phyloP scores from a whole-genome alignment of 257 asterid species.

The Knoxia roxburghii region DNA sequence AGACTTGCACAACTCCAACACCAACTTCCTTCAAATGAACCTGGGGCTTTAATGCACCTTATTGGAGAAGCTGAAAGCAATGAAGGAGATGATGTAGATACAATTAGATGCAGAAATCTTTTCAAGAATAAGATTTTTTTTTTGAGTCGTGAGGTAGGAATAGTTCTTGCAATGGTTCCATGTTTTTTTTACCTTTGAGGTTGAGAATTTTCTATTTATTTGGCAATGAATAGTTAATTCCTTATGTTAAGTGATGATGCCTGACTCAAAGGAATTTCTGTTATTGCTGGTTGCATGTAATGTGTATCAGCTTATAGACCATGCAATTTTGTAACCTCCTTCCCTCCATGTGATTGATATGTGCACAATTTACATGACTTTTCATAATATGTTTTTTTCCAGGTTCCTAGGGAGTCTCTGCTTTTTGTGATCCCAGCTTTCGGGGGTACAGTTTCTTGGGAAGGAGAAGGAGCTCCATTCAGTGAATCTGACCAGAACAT shows the following conservation, averaged over 20 bases:
- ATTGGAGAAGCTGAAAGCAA: conserved; percentile 45
- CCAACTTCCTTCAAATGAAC: conserved; percentile 81
- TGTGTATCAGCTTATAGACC: neutral
- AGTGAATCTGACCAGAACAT: conserved; percentile 76
- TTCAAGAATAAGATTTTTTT: conserved; percentile 71
- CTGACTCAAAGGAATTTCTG: neutral
- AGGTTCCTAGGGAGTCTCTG: conserved; percentile 95
- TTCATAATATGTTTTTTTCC: conserved; percentile 16
- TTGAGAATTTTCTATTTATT: neutral
- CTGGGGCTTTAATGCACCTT: conserved; percentile 85
- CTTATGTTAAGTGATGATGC: neutral
- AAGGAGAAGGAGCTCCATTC: conserved; percentile 93
- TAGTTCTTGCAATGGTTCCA: neutral
- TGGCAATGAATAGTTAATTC: neutral
- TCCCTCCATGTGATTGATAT: neutral
- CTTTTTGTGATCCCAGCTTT: conserved; percentile 83
- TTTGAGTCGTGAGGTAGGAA: conserved; percentile 85
- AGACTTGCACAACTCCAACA: conserved; percentile 93
- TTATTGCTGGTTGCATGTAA: neutral
- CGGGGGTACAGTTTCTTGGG: conserved; percentile 98
- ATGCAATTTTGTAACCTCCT: too few species aligned
- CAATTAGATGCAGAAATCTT: conserved; percentile 61
- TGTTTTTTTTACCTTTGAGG: neutral
- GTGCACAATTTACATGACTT: neutral
- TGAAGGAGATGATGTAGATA: conserved; percentile 75